Evolutionary conservation across 2,329 filamentous ascomycete species (phyloP), one percentile per base, ranked within the genome.

Genomic region (Exophiala mesophila): DNA sequence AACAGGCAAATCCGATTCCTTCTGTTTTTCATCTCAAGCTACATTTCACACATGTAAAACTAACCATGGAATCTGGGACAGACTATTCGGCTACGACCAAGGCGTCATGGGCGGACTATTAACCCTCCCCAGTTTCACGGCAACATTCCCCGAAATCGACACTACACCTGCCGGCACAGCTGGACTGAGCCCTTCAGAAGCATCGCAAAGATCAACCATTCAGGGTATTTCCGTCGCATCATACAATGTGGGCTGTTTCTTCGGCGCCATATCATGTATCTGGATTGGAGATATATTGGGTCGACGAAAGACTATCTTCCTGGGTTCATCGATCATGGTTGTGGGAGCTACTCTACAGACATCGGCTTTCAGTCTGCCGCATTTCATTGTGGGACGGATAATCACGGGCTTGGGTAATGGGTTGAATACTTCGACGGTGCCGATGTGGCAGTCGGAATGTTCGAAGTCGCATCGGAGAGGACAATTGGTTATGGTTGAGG

Each of bases 51-150:
- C 39, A 19, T 37, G 23, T 7, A 29, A 13, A 18, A 38, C 34
- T 24, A n/a, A n/a, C n/a, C n/a, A 16, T 31, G 4, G 7, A 24
- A 2, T 3, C 4, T 19, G 3, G 3, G 3, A 10, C 3, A 39
- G 37, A 15, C 36, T 47, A 4, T 43, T 47, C 23, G 44, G 44
- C 12, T 47, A 47, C 17, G 44, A 47, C 21, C 62, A 66, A 39
- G 62, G 83, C 58, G 82, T 87, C 7, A 88, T 85, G 73, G 84
- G 82, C 33, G 81, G 81, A 43, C 78, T 90, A 50, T 68, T 90
- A 43, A 86, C 83, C 3, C 73, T 89, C 56, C 65, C 73, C 15
- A 71, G 72, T 7, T 86, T 85, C 54, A 66, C 78, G 2, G 55
- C 61, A 2, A 62, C 66, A 12, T 80, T 80, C 50, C 77, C 76